Evolutionary conservation across 148 eudicot species (phyloP).

Genomic region (Agrostemma githago): DNA sequence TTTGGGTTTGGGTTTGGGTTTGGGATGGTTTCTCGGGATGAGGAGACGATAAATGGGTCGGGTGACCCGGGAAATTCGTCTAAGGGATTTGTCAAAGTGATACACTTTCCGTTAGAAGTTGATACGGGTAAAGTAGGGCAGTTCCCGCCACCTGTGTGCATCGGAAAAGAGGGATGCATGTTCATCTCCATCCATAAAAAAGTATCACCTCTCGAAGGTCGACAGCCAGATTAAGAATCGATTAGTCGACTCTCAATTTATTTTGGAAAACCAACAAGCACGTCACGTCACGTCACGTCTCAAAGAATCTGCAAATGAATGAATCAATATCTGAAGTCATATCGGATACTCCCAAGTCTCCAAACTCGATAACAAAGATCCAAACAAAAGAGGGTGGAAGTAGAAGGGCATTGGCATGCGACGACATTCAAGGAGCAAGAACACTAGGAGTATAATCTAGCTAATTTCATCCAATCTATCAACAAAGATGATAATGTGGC

Average conservation of each 20-base stretch:
- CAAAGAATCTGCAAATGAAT: conserved; percentile 17
- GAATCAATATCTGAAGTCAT: too few relatives aligned
- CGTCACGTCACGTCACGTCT: neutral
- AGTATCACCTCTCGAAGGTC: neutral
- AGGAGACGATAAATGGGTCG: conserved; percentile 39
- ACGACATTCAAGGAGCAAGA: neutral
- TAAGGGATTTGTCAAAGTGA: conserved; percentile 28
- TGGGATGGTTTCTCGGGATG: conserved; percentile 29
- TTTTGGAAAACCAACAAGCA: neutral
- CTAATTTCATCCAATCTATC: neutral
- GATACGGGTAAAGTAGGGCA: conserved; percentile 32
- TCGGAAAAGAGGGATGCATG: conserved; percentile 42
- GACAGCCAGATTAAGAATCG: conserved; percentile 1
- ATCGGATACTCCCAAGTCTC: neutral
- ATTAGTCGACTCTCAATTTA: conserved; percentile 27
- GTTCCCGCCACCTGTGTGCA: conserved; percentile 37
- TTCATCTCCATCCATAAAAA: conserved; percentile 43
- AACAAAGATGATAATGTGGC: too few relatives aligned
- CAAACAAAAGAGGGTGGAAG: too few relatives aligned
- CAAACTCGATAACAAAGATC: neutral
- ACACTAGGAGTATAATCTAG: neutral
- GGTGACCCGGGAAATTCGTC: conserved; percentile 41
- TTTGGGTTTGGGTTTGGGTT: conserved; percentile 28
- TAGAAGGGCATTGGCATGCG: too few relatives aligned
- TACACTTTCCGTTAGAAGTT: conserved; percentile 36